These are phyloP conservation scores for Gracilaria caudata DNA, from an alignment of 23 red algal species.

Conservation along the genomic window DNA sequence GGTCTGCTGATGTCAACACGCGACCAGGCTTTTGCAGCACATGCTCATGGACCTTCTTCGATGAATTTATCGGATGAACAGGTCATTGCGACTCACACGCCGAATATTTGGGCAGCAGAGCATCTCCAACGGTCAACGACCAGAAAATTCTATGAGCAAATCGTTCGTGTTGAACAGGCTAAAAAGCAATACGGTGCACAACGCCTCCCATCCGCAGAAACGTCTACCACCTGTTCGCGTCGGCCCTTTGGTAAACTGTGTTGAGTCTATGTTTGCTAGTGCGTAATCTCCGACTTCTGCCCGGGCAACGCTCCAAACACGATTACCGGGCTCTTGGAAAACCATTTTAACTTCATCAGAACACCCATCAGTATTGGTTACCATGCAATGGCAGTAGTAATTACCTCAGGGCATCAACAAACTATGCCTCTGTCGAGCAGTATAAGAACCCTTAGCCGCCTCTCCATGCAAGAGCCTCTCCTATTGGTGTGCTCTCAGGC, in stretches of 20 bases:
- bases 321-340: slow-evolving; percentile 1
- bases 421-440: background rate
- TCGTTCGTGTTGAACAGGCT: background rate
- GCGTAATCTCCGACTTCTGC: background rate
- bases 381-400: background rate
- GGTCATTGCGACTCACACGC: too few relatives aligned
- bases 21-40: too few relatives aligned
- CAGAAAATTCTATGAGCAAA: background rate
- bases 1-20: too few relatives aligned
- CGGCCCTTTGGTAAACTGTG: slow-evolving; percentile 6
- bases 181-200: background rate
- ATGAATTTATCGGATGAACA: too few relatives aligned
- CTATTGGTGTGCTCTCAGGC: background rate
- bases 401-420: slow-evolving; percentile 27
- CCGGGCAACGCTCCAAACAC: background rate
- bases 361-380: slow-evolving; percentile 3
- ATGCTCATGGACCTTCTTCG: too few relatives aligned
- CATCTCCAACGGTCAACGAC: background rate
- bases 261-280: background rate
- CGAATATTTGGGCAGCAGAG: too few relatives aligned
- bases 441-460: slow-evolving; percentile 4
- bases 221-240: slow-evolving; percentile 5
- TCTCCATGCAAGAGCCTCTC: background rate
- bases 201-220: background rate
- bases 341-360: slow-evolving; percentile 27